Conservation (phyloP, 2,329 filamentous ascomycete species). For the Calonectria honghensis region DNA sequence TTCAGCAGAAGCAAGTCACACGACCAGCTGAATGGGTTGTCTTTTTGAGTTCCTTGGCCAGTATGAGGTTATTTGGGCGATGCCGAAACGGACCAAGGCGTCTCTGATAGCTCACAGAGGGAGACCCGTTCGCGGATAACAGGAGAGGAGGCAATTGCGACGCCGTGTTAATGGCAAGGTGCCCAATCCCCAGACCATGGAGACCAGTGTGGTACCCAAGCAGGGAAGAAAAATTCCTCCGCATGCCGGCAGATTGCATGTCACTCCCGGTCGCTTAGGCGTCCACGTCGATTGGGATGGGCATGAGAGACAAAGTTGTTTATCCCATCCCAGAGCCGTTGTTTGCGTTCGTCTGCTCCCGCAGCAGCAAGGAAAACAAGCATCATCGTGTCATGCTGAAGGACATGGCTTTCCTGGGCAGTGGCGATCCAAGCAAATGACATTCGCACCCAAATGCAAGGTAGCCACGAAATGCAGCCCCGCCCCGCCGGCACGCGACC, state of each 20-base stretch:
- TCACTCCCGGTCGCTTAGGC: slow-evolving; percentile 31
- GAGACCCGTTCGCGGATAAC: slow-evolving; percentile 1
- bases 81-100: not conserved
- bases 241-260: slow-evolving; percentile 29
- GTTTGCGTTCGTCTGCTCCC: slow-evolving; percentile 4
- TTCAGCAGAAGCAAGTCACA: slow-evolving; percentile 15
- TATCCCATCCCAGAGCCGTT: slow-evolving; percentile 1
- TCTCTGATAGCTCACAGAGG: slow-evolving; percentile 16
- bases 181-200: slow-evolving; percentile 5
- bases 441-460: slow-evolving; percentile 4
- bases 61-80: slow-evolving; percentile 11
- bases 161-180: slow-evolving; percentile 13
- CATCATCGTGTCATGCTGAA: not conserved
- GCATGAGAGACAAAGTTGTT: not conserved
- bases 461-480: slow-evolving; percentile 30
- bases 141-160: slow-evolving; percentile 4
- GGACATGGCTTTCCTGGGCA: slow-evolving; percentile 17
- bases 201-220: not conserved
- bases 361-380: not conserved
- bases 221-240: slow-evolving; percentile 9
- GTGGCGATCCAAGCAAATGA: slow-evolving; percentile 14
- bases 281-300: slow-evolving; percentile 27
- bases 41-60: slow-evolving; percentile 10
- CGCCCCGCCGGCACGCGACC: slow-evolving; percentile 40
- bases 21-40: not conserved